Evolutionary conservation across 2,329 filamentous ascomycete genomes (phyloP), one percentile per base, ranked within the genome.

Genomic region (Nemania abortiva): DNA sequence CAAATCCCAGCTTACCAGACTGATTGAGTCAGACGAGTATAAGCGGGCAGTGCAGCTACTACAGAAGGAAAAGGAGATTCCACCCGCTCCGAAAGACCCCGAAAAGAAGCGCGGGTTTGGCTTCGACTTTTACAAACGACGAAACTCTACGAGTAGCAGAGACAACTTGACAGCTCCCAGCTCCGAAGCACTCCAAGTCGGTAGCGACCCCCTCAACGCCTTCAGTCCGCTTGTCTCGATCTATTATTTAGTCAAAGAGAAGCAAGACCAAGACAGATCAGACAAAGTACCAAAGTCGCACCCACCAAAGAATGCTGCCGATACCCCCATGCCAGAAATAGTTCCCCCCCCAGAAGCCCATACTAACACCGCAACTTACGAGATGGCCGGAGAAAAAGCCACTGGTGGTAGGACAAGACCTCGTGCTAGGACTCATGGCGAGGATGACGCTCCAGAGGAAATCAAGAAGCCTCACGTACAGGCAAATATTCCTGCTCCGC

Each of bases 71-170:
- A 91, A 83, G 78, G 92, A 88, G 60, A 80, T 82, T 72, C 86
- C 80, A 73, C 90, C 78, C 79, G 87, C 79, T 76, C 88, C 70
- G 79, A 90, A 83, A 78, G 89, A 91, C 18, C 84, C 86, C n/a
- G 94, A 97, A 81, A 97, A 94, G 83, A 92, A 90, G 78, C 90
- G 95, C 64, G 92, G 93, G 10, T 95, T 98, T 72, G 89, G 88
- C 5, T 98, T 98, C 74, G 95, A 98, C 78, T 98, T 99, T 77
- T 99, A 98, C 83, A 98, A 97, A 82, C 88, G 96, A 73, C 89
- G 95, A 68, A 98, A 95, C 78, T 98, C 95, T 0, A 91, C 90
- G 50, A 93, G 89, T 62, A 98, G 96, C 80, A 89, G 93, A 73
- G 96, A 98, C 78, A 97, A 94, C 2, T 84, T 99, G 71, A 89